Evolutionary conservation across 345 rosid genomes (phyloP), one percentile per base, ranked within the genome.

Genomic region (Citrus cavaleriei): DNA sequence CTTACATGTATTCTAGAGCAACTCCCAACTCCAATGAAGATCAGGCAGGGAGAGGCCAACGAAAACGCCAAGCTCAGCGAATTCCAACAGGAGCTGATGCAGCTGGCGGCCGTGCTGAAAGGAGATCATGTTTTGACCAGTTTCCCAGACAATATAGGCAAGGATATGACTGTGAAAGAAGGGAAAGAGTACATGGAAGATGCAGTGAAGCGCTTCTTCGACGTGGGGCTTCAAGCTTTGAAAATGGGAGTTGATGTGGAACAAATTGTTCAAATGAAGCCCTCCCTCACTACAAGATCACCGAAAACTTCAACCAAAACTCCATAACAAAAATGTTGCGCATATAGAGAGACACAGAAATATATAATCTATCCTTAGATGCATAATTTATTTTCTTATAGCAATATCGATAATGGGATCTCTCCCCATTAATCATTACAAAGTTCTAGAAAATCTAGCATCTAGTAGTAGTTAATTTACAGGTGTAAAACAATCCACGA

Each of bases 181-280:
- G 99, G 92, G 67, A 92, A 91, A 62, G 84, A 42, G 42, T 93
- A 92, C 81, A 93, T 93, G 96, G 97, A 93, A 72, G 90, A 92
- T 46, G 99, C 98, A 3, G 83, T 92, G 22, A 83, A 88, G 78
- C 82, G 93, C n/a, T 95, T 90, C 93, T 82, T 92, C 4, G 90
- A 89, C 12, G 93, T 92, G 0, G 97, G 96, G 21, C 80, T 76
- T 63, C 78, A 65, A 28, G 99, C 99, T 42, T 67, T 82, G 70
- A 88, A 81, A 81, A 88, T 93, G 95, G 98, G 96, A 72, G 99
- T 93, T 30, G 89, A 91, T 79, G 83, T 80, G 19, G 92, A 95
- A 57, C 93, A 92, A 64, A 85, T 88, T 81, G 92, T 95, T 16
- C 91, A 88, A 77, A 95, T 95, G 98, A 95, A 77, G 80, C 90